A percentile compares a stretch with the other conserved stretches of the same genome.
Conservation (phyloP, 2,329 filamentous ascomycete genomes). For the Diplocarpon rosae region DNA sequence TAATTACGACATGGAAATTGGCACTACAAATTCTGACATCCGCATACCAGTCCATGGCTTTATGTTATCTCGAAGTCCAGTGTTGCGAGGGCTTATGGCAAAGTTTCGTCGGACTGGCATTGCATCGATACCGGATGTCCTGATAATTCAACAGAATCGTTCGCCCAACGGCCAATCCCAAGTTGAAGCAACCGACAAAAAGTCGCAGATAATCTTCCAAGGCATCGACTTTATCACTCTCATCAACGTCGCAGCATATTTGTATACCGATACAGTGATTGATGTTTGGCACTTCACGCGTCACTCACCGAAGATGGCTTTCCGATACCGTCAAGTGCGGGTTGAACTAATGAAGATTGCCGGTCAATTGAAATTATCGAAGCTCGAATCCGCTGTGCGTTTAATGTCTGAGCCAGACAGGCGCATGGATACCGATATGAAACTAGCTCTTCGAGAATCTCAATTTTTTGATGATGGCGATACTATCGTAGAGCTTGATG, state of each 20-base stretch:
- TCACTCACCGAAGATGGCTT: conserved; percentile 48
- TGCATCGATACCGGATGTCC: conserved; percentile 47
- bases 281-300: conserved; percentile 79
- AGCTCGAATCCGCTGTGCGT: conserved; percentile 66
- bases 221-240: conserved; percentile 67
- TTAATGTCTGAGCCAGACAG: conserved; percentile 56
- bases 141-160: conserved; percentile 43
- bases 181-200: conserved; percentile 30
- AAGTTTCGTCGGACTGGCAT: conserved; percentile 43
- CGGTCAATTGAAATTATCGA: conserved; percentile 55
- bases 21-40: conserved; percentile 55
- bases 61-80: conserved; percentile 61
- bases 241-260: conserved; percentile 67
- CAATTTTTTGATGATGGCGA: conserved; percentile 72
- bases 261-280: conserved; percentile 69
- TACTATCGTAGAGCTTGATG: conserved; percentile 66
- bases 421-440: conserved; percentile 60
- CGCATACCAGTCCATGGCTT: conserved; percentile 75
- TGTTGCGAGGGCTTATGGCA: conserved; percentile 52
- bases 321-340: conserved; percentile 69
- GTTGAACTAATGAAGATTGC: conserved; percentile 82
- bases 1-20: conserved; percentile 31
- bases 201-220: conserved; percentile 51
- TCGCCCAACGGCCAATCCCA: background rate
- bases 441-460: conserved; percentile 54